phyloP scores from a whole-genome alignment of 31 red algal species.

The Asparagopsis taxiformis region DNA sequence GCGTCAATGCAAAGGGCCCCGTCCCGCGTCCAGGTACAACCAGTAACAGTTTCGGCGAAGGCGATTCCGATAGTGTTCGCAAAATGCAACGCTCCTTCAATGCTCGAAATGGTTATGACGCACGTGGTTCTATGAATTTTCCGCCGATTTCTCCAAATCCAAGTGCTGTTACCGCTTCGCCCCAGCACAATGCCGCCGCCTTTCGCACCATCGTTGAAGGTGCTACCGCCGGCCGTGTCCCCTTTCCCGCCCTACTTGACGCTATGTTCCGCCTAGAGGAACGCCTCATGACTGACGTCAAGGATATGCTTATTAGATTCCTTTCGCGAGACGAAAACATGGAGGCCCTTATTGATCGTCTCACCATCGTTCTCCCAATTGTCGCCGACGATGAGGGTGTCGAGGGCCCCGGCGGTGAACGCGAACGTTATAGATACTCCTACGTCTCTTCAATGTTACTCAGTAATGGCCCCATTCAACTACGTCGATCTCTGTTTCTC shows the following conservation, averaged over 20 bases:
- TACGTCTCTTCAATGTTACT: conserved; percentile 71
- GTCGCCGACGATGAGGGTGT: conserved; percentile 46
- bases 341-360: conserved; percentile 62
- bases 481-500: conserved; percentile 66
- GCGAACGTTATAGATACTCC: conserved; percentile 73
- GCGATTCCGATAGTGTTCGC: conserved; percentile 54
- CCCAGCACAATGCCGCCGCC: conserved; percentile 25
- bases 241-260: conserved; percentile 54
- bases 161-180: background rate
- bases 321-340: conserved; percentile 52
- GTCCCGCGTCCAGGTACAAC: background rate
- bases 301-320: conserved; percentile 80
- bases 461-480: conserved; percentile 73
- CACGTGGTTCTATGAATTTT: conserved; percentile 22
- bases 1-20: background rate
- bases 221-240: conserved; percentile 39
- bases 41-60: conserved; percentile 41
- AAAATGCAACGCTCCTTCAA: conserved; percentile 30
- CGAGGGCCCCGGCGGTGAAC: conserved; percentile 41
- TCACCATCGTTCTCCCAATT: conserved; percentile 44
- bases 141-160: conserved; percentile 1
- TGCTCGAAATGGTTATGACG: conserved; percentile 8
- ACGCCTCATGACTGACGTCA: conserved; percentile 45
- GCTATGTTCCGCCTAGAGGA: conserved; percentile 77
- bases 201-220: conserved; percentile 51